Base-by-base conservation (phyloP, 208 protist species). In the Acanthamoeba lenticulata region DNA sequence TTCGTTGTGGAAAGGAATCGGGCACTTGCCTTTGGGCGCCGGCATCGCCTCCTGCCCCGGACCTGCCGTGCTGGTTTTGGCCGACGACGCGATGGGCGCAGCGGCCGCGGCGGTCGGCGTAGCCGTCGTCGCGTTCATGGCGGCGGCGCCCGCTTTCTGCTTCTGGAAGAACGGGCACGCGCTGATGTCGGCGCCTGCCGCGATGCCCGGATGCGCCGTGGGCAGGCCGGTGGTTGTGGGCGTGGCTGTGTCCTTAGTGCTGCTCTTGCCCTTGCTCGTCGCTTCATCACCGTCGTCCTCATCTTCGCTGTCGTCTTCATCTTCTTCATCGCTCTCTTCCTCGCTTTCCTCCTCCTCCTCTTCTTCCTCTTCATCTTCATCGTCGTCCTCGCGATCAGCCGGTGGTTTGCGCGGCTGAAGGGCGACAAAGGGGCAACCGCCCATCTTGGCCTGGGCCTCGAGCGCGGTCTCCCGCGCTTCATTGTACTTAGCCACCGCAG, bases 321-420 rank as follows among this genome's bases (percentile, higher is more conserved):
- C 38, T 69, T 74, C 85, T 32, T 89, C 79, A 6, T 62, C 79
- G 11, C 36, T 40, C 9, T 62, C 79, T 81, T 81, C 24, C 21
- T 49, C 45, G 27, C 36, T 38, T 90, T 69, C 45, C 11, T n/a
- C 40, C 21, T 62, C 47, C 7, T 34, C 40, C 11, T 34, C 52
- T 90, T 57, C 83, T 6, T 62, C 52, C 2, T 91, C 85, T 69
- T 72, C 85, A 1, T 91, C 85, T 5, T 74, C 85, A 6, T 91
- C 85, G 32, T 62, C 52, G 21, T 74, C 47, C 7, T 72, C 36
- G 40, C 44, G 44, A 32, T 52, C 38, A 11, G 17, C 65, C 32
- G 65, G 65, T 19, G 2, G 32, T 11, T 74, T 40, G 2, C 65
- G 65, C 2, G 65, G 65, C 34, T 74, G 65, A 29, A 74, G 65